A percentile compares a stretch with the other conserved stretches of the same genome.
phyloP scores from a whole-genome alignment of 805 yeast species.

The Brettanomyces nanus region DNA sequence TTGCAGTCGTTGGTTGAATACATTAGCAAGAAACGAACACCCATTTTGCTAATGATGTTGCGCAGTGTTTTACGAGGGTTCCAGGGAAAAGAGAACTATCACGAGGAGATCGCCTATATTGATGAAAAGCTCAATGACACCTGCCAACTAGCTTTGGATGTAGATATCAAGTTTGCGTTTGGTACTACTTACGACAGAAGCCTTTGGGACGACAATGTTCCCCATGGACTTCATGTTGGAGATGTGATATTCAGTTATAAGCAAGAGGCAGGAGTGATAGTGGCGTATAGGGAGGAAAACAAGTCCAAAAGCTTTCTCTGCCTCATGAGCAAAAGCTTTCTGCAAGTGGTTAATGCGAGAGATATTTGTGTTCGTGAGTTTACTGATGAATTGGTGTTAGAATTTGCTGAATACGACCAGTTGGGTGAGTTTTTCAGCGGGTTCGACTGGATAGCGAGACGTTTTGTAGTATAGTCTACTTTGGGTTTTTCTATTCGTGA shows the following conservation, averaged over 20 bases:
- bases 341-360: not conserved
- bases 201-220: not conserved
- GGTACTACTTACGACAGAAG: not conserved
- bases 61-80: not conserved
- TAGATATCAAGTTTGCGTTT: not conserved
- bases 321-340: not conserved
- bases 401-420: conserved; percentile 11
- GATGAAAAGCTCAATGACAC: not conserved
- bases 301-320: not conserved
- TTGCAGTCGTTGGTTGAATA: not conserved
- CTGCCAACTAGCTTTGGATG: not conserved
- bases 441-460: conserved; percentile 6
- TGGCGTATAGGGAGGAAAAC: not conserved
- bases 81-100: not conserved
- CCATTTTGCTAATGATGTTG: not conserved
- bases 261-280: not conserved
- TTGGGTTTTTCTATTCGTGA: no score
- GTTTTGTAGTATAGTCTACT: conserved; percentile 3
- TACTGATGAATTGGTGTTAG: conserved; percentile 2
- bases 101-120: not conserved
- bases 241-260: not conserved
- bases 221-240: not conserved
- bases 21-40: not conserved
- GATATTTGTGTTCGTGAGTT: not conserved
- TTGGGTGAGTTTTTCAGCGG: conserved; percentile 10